phyloP scores from a whole-genome alignment of 2,329 filamentous ascomycete genomes.

The Venturia effusa region DNA sequence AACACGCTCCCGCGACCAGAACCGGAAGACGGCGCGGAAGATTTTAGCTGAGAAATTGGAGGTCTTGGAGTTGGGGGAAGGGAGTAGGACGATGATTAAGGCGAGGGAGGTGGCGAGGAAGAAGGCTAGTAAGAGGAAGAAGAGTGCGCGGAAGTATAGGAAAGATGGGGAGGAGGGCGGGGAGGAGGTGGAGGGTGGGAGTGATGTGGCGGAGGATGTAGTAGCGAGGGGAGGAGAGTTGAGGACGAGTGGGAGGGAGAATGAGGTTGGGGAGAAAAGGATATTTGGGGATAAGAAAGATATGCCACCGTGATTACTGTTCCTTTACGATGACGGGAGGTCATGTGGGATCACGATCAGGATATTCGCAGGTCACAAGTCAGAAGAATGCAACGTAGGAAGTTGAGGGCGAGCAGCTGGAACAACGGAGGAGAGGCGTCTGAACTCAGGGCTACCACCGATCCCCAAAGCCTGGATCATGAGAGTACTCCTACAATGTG shows the following conservation, averaged over 20 bases:
- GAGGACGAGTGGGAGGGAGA: not conserved
- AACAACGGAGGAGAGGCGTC: no score
- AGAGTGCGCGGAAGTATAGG: slow-evolving; percentile 69
- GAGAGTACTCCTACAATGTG: no score
- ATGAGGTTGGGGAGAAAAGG: not conserved
- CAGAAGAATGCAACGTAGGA: no score
- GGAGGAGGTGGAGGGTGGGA: slow-evolving; percentile 12
- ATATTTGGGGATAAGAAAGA: not conserved
- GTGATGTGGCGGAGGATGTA: not conserved
- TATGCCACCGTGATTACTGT: not conserved
- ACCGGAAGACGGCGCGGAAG: slow-evolving; percentile 72
- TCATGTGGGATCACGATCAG: no score
- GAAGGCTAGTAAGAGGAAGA: slow-evolving; percentile 69
- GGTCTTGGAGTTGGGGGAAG: slow-evolving; percentile 57
- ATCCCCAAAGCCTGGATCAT: no score
- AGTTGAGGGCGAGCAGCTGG: no score
- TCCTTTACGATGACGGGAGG: no score
- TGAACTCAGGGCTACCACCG: no score
- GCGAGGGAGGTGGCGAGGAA: slow-evolving; percentile 53
- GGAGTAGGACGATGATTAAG: slow-evolving; percentile 56
- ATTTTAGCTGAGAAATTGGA: slow-evolving; percentile 72
- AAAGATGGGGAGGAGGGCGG: slow-evolving; percentile 36
- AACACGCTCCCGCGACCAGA: slow-evolving; percentile 76
- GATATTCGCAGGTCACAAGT: no score
- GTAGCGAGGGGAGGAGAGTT: not conserved